Percentiles rank a stretch among this genome's conserved stretches.
Evolutionary conservation across 2,329 filamentous ascomycete genomes (phyloP).

Genomic region (Aspergillus tubingensis): DNA sequence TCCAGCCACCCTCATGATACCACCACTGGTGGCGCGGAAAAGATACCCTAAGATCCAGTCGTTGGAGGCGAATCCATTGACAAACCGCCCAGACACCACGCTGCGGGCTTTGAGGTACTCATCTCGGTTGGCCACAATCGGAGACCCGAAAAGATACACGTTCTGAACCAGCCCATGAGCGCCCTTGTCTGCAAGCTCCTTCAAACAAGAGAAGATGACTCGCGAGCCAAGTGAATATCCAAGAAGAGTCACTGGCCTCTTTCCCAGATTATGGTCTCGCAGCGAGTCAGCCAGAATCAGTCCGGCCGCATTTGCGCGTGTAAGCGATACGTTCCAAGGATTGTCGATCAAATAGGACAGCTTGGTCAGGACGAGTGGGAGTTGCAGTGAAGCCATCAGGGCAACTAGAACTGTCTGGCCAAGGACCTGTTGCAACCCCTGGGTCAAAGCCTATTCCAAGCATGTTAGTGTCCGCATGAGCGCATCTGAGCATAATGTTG

Average conservation of each 20-base stretch:
- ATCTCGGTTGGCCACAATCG: slow-evolving; percentile 86
- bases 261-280: slow-evolving; percentile 86
- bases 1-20: slow-evolving; percentile 84
- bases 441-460: slow-evolving; percentile 73
- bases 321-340: slow-evolving; percentile 95
- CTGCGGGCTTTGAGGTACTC: slow-evolving; percentile 79
- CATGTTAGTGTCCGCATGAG: slow-evolving; percentile 26
- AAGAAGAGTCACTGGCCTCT: slow-evolving; percentile 86
- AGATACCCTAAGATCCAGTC: slow-evolving; percentile 98
- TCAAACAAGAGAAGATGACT: slow-evolving; percentile 88
- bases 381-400: slow-evolving; percentile 87
- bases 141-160: slow-evolving; percentile 91
- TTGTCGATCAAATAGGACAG: slow-evolving; percentile 97
- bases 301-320: slow-evolving; percentile 83
- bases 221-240: slow-evolving; percentile 91
- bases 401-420: slow-evolving; percentile 84
- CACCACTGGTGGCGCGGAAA: slow-evolving; percentile 90
- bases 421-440: slow-evolving; percentile 92
- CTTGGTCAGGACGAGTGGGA: slow-evolving; percentile 92
- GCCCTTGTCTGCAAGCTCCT: slow-evolving; percentile 80
- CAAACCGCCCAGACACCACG: slow-evolving; percentile 88
- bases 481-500: neutral
- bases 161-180: slow-evolving; percentile 90
- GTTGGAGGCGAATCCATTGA: slow-evolving; percentile 91
- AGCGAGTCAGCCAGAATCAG: slow-evolving; percentile 93